Evolutionary conservation across 2,329 filamentous ascomycete genomes (phyloP), one percentile per base, ranked within the genome.

Genomic region (Neocatenulostroma microsporum): DNA sequence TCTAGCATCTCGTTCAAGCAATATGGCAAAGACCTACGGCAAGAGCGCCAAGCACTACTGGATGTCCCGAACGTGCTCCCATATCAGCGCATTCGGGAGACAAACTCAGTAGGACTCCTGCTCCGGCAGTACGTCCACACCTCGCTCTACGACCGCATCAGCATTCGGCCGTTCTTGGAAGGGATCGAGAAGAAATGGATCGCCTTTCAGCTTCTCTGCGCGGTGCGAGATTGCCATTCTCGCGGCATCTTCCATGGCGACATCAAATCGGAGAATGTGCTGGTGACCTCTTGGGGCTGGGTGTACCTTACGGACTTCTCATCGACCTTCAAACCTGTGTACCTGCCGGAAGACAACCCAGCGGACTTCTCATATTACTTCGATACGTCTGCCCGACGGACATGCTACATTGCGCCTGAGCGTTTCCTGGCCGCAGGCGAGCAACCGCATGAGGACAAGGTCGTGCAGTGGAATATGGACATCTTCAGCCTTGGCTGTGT

Each of bases 221-320:
- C 85, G 3, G 69, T 98, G 40, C 80, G 88, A 39, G 93, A 98
- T 62, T 95, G 86, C 53, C 91, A 98, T 60, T 73, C 82, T 19
- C 75, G 82, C 30, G 84, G 93, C 52, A 73, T 98, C 34, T 96
- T 88, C 58, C 91, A 98, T 58, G 93, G 91, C 40, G 93, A 98
- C 56, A 96, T 98, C 68, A 98, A 98, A 69, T 91, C 89, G 2
- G 89, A 98, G 62, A 98, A 98, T 54, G 78, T 94, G 23, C 69
- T 98, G 31, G 89, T 98, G 34, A 98, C 91, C 0, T 96, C 91
- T 5, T 98, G 91, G 91, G 95, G 96, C 65, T 98, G 93, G 91
- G 73, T 98, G 2, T 98, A 96, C 58, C 73, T 98, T 24, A 82
- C 88, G n/a, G 91, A 98, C 61, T 98, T 96, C 60, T 94, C 89